These are phyloP conservation scores for Talaromyces albobiverticillius DNA, from an alignment of 2,329 filamentous ascomycete species.

Conservation along the genomic window DNA sequence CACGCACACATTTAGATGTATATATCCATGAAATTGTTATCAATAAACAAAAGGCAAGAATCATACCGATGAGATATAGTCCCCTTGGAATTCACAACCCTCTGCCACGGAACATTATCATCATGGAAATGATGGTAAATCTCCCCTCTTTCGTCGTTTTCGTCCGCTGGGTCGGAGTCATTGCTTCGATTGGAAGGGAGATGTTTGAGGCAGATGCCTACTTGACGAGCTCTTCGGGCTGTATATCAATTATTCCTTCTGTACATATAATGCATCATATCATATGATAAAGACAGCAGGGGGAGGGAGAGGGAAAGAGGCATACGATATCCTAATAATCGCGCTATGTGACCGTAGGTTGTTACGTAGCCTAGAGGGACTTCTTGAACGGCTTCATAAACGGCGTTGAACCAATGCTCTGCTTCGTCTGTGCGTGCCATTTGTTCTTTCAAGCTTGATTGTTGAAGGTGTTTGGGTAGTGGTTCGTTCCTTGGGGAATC, in stretches of 20 bases:
- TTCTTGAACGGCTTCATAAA: conserved; percentile 81
- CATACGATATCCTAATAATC: conserved; percentile 59
- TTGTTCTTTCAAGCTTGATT: background rate
- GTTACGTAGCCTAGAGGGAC: conserved; percentile 82
- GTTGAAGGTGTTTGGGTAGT: too few species aligned
- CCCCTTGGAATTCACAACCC: conserved; percentile 85
- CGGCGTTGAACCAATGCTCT: conserved; percentile 55
- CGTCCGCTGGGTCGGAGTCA: conserved; percentile 19
- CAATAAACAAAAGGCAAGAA: background rate
- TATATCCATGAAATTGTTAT: background rate
- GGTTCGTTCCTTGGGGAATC: too few species aligned
- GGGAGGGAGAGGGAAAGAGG: too few species aligned
- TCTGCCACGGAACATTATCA: conserved; percentile 87
- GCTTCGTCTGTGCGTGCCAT: conserved; percentile 50
- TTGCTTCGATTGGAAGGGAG: conserved; percentile 51
- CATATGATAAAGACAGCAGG: too few species aligned
- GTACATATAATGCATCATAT: too few species aligned
- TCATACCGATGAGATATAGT: conserved; percentile 76
- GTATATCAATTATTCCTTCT: too few species aligned
- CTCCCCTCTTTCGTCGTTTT: conserved; percentile 12
- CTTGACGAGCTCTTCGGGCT: conserved; percentile 76
- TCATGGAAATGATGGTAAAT: conserved; percentile 60
- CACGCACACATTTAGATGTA: too few species aligned
- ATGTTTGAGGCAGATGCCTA: conserved; percentile 86
- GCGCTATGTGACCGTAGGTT: conserved; percentile 74